Conservation (phyloP, 305 asterid species). For the Solanum hybrid region DNA sequence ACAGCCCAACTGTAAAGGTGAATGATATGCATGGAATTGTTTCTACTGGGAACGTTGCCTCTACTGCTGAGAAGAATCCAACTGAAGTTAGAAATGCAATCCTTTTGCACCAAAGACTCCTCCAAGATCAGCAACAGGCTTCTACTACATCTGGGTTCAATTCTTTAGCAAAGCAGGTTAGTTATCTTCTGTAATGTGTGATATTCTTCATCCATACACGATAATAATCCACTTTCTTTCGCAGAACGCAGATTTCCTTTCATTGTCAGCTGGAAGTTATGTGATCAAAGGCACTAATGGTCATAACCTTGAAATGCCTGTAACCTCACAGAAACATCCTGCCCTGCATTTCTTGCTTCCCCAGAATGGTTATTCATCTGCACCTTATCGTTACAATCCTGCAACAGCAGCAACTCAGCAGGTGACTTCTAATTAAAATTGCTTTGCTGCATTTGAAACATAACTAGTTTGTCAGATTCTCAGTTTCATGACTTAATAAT, state of each 20-base stretch:
- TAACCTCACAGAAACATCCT: conserved; percentile 31
- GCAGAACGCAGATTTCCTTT: conserved; percentile 38
- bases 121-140: conserved; percentile 43
- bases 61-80: conserved; percentile 22
- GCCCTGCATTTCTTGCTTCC: conserved; percentile 23
- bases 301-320: conserved; percentile 8
- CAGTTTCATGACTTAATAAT: background rate
- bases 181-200: background rate
- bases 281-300: conserved; percentile 15
- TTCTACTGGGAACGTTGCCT: conserved; percentile 7
- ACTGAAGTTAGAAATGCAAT: conserved; percentile 37
- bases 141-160: conserved; percentile 21
- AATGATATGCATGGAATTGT: conserved; percentile 14
- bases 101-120: conserved; percentile 40
- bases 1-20: conserved; percentile 7
- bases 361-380: conserved; percentile 31
- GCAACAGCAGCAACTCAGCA: conserved; percentile 35
- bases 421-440: conserved; percentile 23
- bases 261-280: conserved; percentile 32
- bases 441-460: background rate
- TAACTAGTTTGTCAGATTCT: background rate
- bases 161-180: conserved; percentile 35
- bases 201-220: background rate
- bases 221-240: background rate
- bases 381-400: conserved; percentile 20